Evolutionary conservation across 2,329 filamentous ascomycete species (phyloP).

Genomic region (Microcyclospora tardicrescens): DNA sequence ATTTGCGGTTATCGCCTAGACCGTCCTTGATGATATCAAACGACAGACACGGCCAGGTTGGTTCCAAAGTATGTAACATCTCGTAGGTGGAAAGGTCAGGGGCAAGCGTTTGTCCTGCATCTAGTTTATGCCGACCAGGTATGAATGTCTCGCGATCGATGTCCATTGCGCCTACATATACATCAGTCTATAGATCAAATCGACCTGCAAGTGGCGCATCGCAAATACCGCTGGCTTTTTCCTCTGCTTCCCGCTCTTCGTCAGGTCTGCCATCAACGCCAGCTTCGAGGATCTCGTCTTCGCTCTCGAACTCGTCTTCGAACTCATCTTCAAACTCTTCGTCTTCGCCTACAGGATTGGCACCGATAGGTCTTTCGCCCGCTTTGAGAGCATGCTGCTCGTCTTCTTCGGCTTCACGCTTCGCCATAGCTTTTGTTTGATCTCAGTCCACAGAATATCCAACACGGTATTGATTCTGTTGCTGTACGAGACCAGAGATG

Average conservation of each 20-base stretch:
- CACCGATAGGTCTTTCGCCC: conserved; percentile 44
- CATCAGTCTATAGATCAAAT: neutral
- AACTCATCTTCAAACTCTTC: conserved; percentile 91
- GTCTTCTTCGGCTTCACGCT: conserved; percentile 43
- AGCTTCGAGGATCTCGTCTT: conserved; percentile 74
- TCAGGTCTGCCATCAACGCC: conserved; percentile 88
- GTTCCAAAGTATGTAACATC: conserved; percentile 89
- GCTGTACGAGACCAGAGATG: too few relatives aligned
- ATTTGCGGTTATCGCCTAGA: conserved; percentile 76
- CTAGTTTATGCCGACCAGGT: conserved; percentile 81
- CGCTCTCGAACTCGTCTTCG: conserved; percentile 80
- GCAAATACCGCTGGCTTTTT: conserved; percentile 49
- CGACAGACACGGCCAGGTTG: conserved; percentile 92
- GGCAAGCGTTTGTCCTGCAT: conserved; percentile 77
- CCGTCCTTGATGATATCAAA: conserved; percentile 83
- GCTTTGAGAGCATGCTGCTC: conserved; percentile 46
- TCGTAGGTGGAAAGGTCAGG: conserved; percentile 93
- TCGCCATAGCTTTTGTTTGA: conserved; percentile 38
- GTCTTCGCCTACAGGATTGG: conserved; percentile 38
- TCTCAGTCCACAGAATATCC: neutral
- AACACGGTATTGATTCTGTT: neutral
- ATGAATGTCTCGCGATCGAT: conserved; percentile 93
- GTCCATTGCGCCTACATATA: conserved; percentile 61
- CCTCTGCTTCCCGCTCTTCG: conserved; percentile 81
- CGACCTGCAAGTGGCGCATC: neutral